A percentile compares a stretch with the other conserved stretches of the same genome.
phyloP scores from a whole-genome alignment of 768 basidiomycete genomes.

The Clitopilus passeckerianus region DNA sequence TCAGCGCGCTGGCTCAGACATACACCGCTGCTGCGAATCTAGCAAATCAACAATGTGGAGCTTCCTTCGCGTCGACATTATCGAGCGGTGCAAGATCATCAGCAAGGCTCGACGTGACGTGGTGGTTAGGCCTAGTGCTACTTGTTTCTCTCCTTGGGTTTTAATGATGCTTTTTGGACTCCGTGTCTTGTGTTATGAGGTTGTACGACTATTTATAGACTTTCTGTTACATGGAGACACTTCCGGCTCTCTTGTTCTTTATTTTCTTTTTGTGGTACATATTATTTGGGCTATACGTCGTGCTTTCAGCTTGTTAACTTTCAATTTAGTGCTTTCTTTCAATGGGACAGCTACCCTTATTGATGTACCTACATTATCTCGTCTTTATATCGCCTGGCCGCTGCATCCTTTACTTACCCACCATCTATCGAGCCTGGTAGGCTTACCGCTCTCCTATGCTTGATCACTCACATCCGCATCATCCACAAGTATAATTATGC shows the following conservation, averaged over 20 bases:
- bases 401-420: neutral
- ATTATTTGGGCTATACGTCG: neutral
- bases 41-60: conserved; percentile 47
- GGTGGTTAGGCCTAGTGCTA: conserved; percentile 4
- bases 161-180: neutral
- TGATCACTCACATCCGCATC: neutral
- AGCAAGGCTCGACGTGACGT: conserved; percentile 1
- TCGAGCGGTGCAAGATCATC: conserved; percentile 1
- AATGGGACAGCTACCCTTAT: neutral
- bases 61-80: conserved; percentile 31
- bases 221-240: neutral
- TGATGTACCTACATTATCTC: neutral
- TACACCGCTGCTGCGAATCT: conserved; percentile 44
- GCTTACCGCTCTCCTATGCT: neutral
- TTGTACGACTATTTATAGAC: neutral
- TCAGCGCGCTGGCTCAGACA: conserved; percentile 31
- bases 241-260: neutral
- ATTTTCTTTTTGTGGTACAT: neutral
- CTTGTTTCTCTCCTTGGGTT: neutral
- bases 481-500: neutral
- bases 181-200: neutral
- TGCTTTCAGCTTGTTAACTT: neutral
- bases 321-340: neutral
- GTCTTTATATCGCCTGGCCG: neutral
- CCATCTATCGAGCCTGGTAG: neutral